Conservation (phyloP, 2,329 filamentous ascomycete genomes). For the Emergomyces orientalis region DNA sequence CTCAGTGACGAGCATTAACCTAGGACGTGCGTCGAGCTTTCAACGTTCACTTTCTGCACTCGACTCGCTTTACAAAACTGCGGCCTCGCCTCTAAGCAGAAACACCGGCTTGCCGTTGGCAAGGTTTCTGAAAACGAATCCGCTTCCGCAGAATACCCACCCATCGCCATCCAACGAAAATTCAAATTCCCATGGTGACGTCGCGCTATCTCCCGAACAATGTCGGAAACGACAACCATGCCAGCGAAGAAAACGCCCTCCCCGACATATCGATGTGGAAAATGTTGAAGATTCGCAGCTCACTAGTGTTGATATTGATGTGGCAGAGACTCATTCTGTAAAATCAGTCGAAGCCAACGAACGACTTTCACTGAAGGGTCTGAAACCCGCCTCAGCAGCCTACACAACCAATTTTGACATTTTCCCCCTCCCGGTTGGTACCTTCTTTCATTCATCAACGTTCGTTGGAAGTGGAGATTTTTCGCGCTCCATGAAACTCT, state of each 20-base stretch:
- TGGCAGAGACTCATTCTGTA: slow-evolving; percentile 6
- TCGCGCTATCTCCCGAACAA: neutral
- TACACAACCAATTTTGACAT: slow-evolving; percentile 49
- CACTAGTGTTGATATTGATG: slow-evolving; percentile 18
- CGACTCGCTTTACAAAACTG: slow-evolving; percentile 23
- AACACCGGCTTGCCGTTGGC: slow-evolving; percentile 25
- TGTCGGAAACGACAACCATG: slow-evolving; percentile 15
- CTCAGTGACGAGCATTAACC: slow-evolving; percentile 13
- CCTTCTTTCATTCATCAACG: slow-evolving; percentile 48
- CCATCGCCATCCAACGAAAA: slow-evolving; percentile 8
- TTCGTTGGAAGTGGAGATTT: slow-evolving; percentile 52
- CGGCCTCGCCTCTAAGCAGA: slow-evolving; percentile 12
- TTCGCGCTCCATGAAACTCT: slow-evolving; percentile 35
- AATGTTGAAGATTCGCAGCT: slow-evolving; percentile 39
- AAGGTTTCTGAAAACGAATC: slow-evolving; percentile 27
- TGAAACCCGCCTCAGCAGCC: slow-evolving; percentile 41
- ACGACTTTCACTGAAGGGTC: slow-evolving; percentile 24
- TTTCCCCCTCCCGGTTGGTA: slow-evolving; percentile 40
- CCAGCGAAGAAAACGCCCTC: slow-evolving; percentile 29
- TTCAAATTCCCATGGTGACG: neutral
- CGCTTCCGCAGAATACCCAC: slow-evolving; percentile 7
- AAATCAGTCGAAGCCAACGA: slow-evolving; percentile 4
- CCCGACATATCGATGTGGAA: slow-evolving; percentile 41
- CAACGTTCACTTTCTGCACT: slow-evolving; percentile 26
- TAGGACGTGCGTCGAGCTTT: slow-evolving; percentile 21